Evolutionary conservation across 345 rosid species (phyloP).

Genomic region (Salix koriyanagi): DNA sequence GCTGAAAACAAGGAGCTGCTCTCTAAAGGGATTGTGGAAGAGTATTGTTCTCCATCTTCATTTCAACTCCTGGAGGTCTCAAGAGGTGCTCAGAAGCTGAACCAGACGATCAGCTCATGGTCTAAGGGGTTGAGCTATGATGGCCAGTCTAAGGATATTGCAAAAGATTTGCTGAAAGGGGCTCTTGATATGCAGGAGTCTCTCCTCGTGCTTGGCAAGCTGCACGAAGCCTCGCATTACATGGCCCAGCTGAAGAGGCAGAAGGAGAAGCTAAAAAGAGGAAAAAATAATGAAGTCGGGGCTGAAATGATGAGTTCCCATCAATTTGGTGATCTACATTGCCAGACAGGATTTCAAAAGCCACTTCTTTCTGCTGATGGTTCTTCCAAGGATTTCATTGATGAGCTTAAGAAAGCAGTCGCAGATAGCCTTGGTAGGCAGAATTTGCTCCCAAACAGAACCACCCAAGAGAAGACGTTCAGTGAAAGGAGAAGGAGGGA

Average conservation of each 20-base stretch:
- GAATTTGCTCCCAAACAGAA: constrained; percentile 38
- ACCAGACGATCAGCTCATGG: constrained; percentile 59
- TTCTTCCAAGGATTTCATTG: constrained; percentile 51
- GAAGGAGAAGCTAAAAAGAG: constrained; percentile 24
- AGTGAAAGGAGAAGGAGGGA: constrained; percentile 30
- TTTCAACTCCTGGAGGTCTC: constrained; percentile 74
- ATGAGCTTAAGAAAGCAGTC: constrained; percentile 56
- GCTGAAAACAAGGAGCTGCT: constrained; percentile 29
- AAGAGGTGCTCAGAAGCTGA: constrained; percentile 75
- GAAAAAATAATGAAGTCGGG: constrained; percentile 33
- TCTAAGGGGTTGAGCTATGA: constrained; percentile 43
- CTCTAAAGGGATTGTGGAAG: constrained; percentile 22
- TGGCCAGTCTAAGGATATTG: constrained; percentile 50
- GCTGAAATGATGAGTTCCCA: constrained; percentile 32
- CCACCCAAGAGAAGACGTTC: constrained; percentile 19
- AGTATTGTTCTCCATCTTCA: constrained; percentile 34
- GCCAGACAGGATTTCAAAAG: constrained; percentile 19
- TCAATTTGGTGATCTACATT: constrained; percentile 29
- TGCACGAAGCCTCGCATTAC: constrained; percentile 66
- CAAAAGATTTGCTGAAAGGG: constrained; percentile 69
- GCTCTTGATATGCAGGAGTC: constrained; percentile 90
- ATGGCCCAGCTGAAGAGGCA: constrained; percentile 45
- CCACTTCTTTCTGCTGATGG: constrained; percentile 41
- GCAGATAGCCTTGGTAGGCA: constrained; percentile 58
- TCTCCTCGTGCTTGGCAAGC: constrained; percentile 57